Conservation (phyloP, 2,329 filamentous ascomycete genomes). For the Trichoderma semiorbis region DNA sequence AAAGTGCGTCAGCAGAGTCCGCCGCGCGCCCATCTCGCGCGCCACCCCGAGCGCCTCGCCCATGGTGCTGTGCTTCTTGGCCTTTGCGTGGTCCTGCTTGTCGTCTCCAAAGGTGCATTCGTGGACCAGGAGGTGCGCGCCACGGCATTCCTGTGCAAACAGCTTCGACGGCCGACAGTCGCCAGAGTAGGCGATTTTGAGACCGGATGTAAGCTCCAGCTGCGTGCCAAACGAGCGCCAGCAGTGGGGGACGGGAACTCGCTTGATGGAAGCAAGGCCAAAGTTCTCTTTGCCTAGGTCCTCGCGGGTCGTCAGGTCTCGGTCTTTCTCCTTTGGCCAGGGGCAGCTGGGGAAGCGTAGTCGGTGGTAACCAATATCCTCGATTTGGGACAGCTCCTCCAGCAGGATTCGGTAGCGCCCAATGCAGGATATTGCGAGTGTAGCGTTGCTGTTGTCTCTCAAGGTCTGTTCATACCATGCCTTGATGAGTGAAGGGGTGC, state of each 20-base stretch:
- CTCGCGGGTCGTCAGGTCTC: conserved; percentile 33
- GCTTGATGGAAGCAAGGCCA: conserved; percentile 64
- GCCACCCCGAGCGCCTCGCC: conserved; percentile 79
- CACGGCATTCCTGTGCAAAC: conserved; percentile 69
- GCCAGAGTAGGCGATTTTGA: conserved; percentile 90
- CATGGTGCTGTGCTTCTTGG: conserved; percentile 89
- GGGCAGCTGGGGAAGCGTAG: conserved; percentile 37
- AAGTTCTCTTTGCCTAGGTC: conserved; percentile 46
- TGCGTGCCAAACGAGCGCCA: conserved; percentile 71
- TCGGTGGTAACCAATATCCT: conserved; percentile 67
- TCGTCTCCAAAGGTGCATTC: conserved; percentile 96
- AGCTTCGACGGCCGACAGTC: conserved; percentile 76
- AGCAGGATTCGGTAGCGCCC: conserved; percentile 71
- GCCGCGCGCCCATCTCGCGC: conserved; percentile 70
- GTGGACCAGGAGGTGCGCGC: conserved; percentile 82
- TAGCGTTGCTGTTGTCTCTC: conserved; percentile 33
- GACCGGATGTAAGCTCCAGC: conserved; percentile 71
- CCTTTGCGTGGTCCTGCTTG: conserved; percentile 68
- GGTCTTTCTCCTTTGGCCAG: conserved; percentile 22
- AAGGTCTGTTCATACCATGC: conserved; percentile 67
- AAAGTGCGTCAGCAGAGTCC: conserved; percentile 89
- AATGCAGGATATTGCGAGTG: conserved; percentile 67
- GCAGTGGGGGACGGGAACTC: conserved; percentile 73
- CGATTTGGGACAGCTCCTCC: conserved; percentile 72
- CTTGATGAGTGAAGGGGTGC: conserved; percentile 73